Percentiles rank a stretch among this genome's conserved stretches.
phyloP scores from a whole-genome alignment of 2,329 filamentous ascomycete genomes.

The Eurotiales sp. region DNA sequence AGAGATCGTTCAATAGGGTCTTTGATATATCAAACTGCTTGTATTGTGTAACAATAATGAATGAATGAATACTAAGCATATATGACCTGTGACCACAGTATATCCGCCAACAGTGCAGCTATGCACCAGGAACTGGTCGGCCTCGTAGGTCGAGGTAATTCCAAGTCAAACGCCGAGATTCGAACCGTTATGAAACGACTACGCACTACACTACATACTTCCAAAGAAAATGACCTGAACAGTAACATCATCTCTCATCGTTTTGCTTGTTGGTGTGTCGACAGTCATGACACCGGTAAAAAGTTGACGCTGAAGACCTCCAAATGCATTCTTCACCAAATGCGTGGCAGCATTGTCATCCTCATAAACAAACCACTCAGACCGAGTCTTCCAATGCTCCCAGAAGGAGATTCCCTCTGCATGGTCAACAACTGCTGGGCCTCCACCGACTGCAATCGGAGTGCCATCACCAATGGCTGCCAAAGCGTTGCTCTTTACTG shows the following conservation, averaged over 20 bases:
- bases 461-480: neutral
- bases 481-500: neutral
- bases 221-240: slow-evolving; percentile 43
- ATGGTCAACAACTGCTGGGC: slow-evolving; percentile 8
- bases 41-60: too few relatives aligned
- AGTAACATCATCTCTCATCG: slow-evolving; percentile 50
- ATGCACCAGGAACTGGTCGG: too few relatives aligned
- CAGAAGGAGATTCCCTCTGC: slow-evolving; percentile 25
- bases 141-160: too few relatives aligned
- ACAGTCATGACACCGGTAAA: slow-evolving; percentile 28
- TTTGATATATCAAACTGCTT: too few relatives aligned
- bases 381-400: slow-evolving; percentile 45
- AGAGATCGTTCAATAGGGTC: too few relatives aligned
- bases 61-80: too few relatives aligned
- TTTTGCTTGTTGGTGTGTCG: slow-evolving; percentile 27
- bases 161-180: too few relatives aligned
- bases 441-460: neutral
- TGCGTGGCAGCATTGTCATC: slow-evolving; percentile 53
- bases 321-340: slow-evolving; percentile 52
- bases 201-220: too few relatives aligned
- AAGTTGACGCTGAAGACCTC: slow-evolving; percentile 41
- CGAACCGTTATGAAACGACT: too few relatives aligned
- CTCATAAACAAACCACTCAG: slow-evolving; percentile 29
- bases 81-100: too few relatives aligned
- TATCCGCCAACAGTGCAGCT: too few relatives aligned